Evolutionary conservation across 148 eudicot genomes (phyloP).

Genomic region (Amaranthus cruentus): DNA sequence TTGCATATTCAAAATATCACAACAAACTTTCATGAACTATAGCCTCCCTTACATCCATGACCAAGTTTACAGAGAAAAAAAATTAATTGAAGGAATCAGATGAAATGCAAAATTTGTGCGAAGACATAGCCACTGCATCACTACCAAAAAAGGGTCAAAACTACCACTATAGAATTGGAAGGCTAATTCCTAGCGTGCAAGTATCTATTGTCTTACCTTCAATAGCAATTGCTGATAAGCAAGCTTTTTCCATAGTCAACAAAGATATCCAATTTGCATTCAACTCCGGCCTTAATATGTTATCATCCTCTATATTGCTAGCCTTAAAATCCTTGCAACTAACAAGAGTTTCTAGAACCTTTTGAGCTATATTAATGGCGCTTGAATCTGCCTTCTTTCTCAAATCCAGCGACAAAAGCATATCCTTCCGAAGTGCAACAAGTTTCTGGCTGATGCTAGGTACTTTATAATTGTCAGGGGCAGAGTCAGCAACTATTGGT

Average conservation of each 20-base stretch:
- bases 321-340: constrained; percentile 75
- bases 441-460: constrained; percentile 67
- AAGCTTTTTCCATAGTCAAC: constrained; percentile 84
- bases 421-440: constrained; percentile 56
- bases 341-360: constrained; percentile 75
- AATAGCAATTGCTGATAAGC: constrained; percentile 67
- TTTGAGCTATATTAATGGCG: constrained; percentile 47
- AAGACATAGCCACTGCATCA: too few relatives aligned
- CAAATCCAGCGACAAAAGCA: constrained; percentile 40
- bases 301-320: constrained; percentile 41
- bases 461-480: constrained; percentile 41
- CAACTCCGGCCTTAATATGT: constrained; percentile 53
- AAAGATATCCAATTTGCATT: constrained; percentile 84
- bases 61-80: too few relatives aligned
- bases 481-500: constrained; percentile 39
- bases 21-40: too few relatives aligned
- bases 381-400: constrained; percentile 54
- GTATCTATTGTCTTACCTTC: constrained; percentile 74
- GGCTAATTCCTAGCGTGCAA: too few relatives aligned
- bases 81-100: too few relatives aligned
- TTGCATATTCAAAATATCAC: too few relatives aligned
- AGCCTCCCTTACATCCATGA: too few relatives aligned
- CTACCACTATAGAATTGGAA: too few relatives aligned
- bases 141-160: too few relatives aligned
- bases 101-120: too few relatives aligned